Evolutionary conservation across 306 rosid species (phyloP), one percentile per base, ranked within the genome.

Genomic region (Castanea sativa): DNA sequence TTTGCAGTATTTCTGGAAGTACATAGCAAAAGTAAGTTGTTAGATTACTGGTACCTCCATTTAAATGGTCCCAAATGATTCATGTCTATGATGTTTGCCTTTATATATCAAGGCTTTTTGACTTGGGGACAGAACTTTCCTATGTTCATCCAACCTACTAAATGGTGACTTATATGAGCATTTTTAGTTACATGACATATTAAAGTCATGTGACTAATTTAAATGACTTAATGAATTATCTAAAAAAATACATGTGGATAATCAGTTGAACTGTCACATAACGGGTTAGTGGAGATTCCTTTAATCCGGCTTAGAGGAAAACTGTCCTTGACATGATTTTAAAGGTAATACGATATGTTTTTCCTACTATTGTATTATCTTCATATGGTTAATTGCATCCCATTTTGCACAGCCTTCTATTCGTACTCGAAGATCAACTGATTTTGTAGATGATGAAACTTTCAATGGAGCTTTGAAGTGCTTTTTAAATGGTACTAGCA

Each of bases 1-100:
- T 73, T 90, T 86, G 92, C 89, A 86, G 80, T 94, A 87, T 84
- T 84, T 94, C 76, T 87, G 92, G 94, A 94, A 89, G 82, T 94
- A 89, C 90, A 88, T 89, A 25, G 57, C 90, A 55, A 94, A 91
- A 45, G 73, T 63, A 61, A 82, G 55, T 53, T 70, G 71, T 18
- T 49, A 68, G 51, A 35, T 35, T 33, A 4, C 41, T 5, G 10
- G 18, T 6, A 16, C 69, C 55, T 5, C 55, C 38, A 55, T 58
- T 18, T 59, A 14, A 68, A 19, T 68, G 74, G 79, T 55, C 43
- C 64, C 75, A 49, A 74, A 52, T 33, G 64, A 58, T 73, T 77
- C 73, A 68, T 29, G 23, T 73, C 29, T 56, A 18, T 51, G 61
- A 19, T 73, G 16, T 53, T 38, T 5, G 45, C 23, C 23, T 27